A percentile compares a stretch with the other conserved stretches of the same genome.
These are phyloP conservation scores for Melampsora americana DNA, from an alignment of 1,284 basidiomycete species.

Conservation along the genomic window DNA sequence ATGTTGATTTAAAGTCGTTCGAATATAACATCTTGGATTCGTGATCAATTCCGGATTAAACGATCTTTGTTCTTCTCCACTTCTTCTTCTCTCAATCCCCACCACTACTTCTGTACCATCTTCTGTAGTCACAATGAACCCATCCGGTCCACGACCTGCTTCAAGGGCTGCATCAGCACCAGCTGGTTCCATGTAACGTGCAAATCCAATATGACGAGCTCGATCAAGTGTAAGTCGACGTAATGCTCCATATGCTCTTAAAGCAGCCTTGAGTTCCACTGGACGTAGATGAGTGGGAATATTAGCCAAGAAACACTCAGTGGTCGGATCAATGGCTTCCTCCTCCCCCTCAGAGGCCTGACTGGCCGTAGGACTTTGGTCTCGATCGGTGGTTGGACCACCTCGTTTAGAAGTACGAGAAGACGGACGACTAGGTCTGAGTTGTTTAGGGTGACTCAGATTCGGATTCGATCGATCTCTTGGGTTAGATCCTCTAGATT, in stretches of 20 bases:
- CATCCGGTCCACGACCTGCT: constrained; percentile 26
- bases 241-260: constrained; percentile 20
- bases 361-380: constrained; percentile 5
- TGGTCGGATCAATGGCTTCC: constrained; percentile 19
- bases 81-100: constrained; percentile 25
- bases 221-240: constrained; percentile 33
- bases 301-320: constrained; percentile 36
- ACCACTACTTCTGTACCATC: constrained; percentile 27
- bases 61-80: constrained; percentile 9
- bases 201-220: constrained; percentile 26
- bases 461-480: constrained; percentile 7
- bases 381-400: neutral
- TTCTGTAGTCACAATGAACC: constrained; percentile 12
- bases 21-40: constrained; percentile 23
- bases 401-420: constrained; percentile 1
- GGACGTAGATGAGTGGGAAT: constrained; percentile 15
- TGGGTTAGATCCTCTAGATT: neutral
- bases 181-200: constrained; percentile 9
- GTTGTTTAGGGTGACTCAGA: neutral
- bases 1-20: neutral
- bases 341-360: constrained; percentile 11
- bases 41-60: constrained; percentile 38
- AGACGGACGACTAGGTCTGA: neutral
- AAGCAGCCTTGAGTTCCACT: constrained; percentile 5
- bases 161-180: constrained; percentile 23